Evolutionary conservation across 2,329 filamentous ascomycete genomes (phyloP), one percentile per base, ranked within the genome.

Genomic region (Monosporascus sp.): DNA sequence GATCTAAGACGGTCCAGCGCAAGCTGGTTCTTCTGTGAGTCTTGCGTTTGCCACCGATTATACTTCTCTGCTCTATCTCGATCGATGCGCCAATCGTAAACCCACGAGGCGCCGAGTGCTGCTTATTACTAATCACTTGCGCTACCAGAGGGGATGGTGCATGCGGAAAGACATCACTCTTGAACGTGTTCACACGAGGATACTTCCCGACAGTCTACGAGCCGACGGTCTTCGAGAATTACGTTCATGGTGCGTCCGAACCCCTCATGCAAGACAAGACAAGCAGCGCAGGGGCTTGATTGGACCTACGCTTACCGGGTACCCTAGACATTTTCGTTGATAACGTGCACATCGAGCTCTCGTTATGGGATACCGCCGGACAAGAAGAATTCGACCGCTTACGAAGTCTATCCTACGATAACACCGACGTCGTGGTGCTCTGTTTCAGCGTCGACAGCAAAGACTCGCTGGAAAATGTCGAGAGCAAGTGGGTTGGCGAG

Each of bases 101-200:
- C 14, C 14, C 11, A 24, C 22, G 22, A 31, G 41, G 18, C n/a
- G 31, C 14, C 24, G 20, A 3, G 36, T 50, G 31, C 48, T 55
- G 50, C 57, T 38, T 9, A 25, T 45, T 51, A 11, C n/a, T 35
- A 35, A 35, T 35, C 11, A 11, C 8, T 14, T 35, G 31, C 31
- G 31, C 31, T 35, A 35, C 31, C 66, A 96, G 91, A 69, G 93
- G 93, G 65, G 93, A 97, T 71, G 93, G 93, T 80, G 93, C 93
- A 64, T 95, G 89, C 73, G 93, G 93, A 69, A 99, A 99, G 81
- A 99, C 94, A 52, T 97, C 92, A 60, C 75, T 97, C 67, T 77
- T 99, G 65, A 99, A 99, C 71, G 94, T 99, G 71, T 99, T 99
- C 76, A 99, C 94, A 62, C 86, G 93, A 88, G 93, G 93, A 88